Conservation (phyloP, 1,284 basidiomycete species). For the Moniliella sp. region DNA sequence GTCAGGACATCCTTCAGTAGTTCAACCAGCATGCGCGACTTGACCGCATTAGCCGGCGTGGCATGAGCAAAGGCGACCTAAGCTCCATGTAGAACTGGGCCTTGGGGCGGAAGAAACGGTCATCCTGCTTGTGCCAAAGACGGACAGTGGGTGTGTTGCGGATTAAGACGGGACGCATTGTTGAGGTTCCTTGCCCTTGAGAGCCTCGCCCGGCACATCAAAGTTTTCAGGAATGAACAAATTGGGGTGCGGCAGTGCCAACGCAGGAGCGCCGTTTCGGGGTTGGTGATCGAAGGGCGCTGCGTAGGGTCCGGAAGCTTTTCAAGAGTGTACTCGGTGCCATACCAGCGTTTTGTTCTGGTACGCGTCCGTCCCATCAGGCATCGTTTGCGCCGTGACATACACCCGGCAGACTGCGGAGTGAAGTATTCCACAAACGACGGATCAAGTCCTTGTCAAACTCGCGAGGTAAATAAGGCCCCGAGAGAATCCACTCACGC, state of each 20-base stretch:
- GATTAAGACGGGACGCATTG: constrained; percentile 21
- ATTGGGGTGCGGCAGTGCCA: constrained; percentile 26
- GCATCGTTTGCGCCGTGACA: constrained; percentile 47
- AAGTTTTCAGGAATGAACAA: constrained; percentile 26
- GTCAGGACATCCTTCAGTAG: constrained; percentile 69
- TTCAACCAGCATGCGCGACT: constrained; percentile 51
- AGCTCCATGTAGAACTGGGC: constrained; percentile 28
- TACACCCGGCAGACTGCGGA: constrained; percentile 49
- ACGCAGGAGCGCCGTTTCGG: constrained; percentile 8
- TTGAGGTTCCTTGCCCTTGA: constrained; percentile 6
- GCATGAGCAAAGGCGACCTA: constrained; percentile 30
- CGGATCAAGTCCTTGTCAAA: constrained; percentile 53
- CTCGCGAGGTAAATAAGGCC: constrained; percentile 51
- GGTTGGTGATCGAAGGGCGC: constrained; percentile 8
- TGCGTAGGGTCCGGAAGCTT: constrained; percentile 13
- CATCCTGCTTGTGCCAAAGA: constrained; percentile 33
- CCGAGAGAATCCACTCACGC: constrained; percentile 55
- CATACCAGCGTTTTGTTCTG: constrained; percentile 29
- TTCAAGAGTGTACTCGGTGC: constrained; percentile 27
- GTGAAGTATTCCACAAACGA: constrained; percentile 43
- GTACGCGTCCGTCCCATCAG: constrained; percentile 16
- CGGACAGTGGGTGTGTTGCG: constrained; percentile 15
- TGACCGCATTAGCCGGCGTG: constrained; percentile 34
- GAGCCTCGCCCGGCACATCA: constrained; percentile 7
- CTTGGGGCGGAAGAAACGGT: constrained; percentile 31